phyloP scores from a whole-genome alignment of 106 monocot genomes.

The Platanthera guangdongensis region DNA sequence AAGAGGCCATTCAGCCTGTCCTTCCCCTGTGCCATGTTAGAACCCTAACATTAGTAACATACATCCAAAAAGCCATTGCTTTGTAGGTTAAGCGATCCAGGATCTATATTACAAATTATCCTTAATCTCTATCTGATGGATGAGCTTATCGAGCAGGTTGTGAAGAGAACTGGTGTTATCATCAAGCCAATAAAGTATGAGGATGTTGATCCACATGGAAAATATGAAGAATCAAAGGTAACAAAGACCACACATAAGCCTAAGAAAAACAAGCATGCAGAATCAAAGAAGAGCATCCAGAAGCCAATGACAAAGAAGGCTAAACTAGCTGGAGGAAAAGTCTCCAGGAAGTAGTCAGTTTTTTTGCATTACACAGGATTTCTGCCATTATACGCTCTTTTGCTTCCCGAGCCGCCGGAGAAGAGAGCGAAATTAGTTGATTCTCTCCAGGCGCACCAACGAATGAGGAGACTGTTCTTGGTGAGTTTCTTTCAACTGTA shows the following conservation, averaged over 20 bases:
- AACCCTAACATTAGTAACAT: no score
- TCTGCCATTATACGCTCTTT: background rate
- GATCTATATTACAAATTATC: no score
- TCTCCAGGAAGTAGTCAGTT: background rate
- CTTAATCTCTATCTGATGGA: no score
- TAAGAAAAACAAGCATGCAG: conserved; percentile 15
- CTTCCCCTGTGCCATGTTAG: no score
- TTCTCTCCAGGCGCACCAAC: background rate
- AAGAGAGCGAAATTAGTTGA: background rate
- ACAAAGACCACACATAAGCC: conserved; percentile 12
- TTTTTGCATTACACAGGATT: background rate
- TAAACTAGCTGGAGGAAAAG: conserved; percentile 4
- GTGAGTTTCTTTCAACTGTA: background rate
- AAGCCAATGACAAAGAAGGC: conserved; percentile 22
- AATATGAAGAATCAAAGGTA: conserved; percentile 35
- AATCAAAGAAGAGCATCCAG: conserved; percentile 15
- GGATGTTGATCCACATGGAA: conserved; percentile 62
- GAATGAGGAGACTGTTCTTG: background rate
- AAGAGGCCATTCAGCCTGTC: no score
- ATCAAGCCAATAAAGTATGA: conserved; percentile 68
- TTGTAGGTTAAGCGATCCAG: no score
- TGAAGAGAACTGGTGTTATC: conserved; percentile 57
- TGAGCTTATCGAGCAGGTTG: conserved; percentile 26
- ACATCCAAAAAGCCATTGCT: no score
- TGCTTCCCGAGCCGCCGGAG: background rate